Evolutionary conservation across 202 grass and related monocot genomes (phyloP).

Genomic region (Hordeum pubiflorum): DNA sequence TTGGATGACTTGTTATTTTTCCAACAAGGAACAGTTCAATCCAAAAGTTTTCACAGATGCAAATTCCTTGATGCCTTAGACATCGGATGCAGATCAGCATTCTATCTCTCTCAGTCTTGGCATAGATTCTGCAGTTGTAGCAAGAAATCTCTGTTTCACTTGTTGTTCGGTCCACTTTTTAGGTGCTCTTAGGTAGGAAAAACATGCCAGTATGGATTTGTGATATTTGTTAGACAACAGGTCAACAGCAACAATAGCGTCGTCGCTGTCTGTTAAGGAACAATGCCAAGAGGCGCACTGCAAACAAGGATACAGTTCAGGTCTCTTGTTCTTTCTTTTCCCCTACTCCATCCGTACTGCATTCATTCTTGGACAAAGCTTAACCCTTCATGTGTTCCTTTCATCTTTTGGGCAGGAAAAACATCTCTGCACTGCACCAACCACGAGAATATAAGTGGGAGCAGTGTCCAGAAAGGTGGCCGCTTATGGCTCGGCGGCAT

Average conservation of each 20-base stretch:
- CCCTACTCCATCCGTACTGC: background rate
- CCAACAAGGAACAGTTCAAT: background rate
- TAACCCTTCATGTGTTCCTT: conserved; percentile 4
- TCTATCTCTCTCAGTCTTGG: background rate
- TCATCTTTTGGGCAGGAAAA: conserved; percentile 20
- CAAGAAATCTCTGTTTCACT: conserved; percentile 26
- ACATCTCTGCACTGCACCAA: background rate
- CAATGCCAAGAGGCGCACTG: background rate
- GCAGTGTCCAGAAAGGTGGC: background rate
- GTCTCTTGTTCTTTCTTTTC: conserved; percentile 6
- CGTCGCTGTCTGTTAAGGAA: conserved; percentile 11
- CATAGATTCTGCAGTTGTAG: conserved; percentile 10
- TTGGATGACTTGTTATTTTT: conserved; percentile 1
- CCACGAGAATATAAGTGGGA: background rate
- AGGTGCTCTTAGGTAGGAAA: conserved; percentile 58
- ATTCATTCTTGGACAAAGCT: conserved; percentile 3
- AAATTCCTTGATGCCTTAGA: background rate
- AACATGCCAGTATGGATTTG: background rate
- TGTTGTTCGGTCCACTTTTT: conserved; percentile 36
- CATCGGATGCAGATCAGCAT: background rate
- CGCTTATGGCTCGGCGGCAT: background rate
- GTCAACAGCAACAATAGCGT: background rate
- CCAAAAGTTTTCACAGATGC: background rate
- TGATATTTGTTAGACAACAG: conserved; percentile 26
- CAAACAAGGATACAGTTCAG: conserved; percentile 26